Evolutionary conservation across 2,329 filamentous ascomycete genomes (phyloP), one percentile per base, ranked within the genome.

Genomic region (Monilinia fructicola): DNA sequence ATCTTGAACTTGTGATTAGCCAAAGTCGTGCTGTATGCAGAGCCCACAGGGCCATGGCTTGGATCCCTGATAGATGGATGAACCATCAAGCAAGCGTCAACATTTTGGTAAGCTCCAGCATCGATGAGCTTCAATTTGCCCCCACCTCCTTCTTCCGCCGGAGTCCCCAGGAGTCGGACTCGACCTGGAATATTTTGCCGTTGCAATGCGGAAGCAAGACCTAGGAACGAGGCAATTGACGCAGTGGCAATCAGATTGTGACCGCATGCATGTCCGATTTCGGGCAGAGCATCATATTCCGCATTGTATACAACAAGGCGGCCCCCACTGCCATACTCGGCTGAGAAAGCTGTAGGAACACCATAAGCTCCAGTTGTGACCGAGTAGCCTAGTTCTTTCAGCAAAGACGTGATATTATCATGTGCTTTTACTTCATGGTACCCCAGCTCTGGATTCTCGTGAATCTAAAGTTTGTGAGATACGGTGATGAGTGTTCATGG

Each of bases 361-460:
- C 81, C 83, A 70, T 83, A 83, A 0, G 83, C 81, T 62, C 83
- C 79, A 0, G 79, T 79, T 5, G 77, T 81, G 9, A 85, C 81
- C 0, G 72, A 67, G 70, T 82, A 83, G 0, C 81, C 83, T 4
- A 80, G 78, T 1, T 73, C 68, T 52, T 80, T 76, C 0, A 86
- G 76, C 48, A 81, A 78, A 5, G 75, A 69, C 21, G 79, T 79
- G 56, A 86, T 81, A 10, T 77, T 78, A 50, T 84, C 79, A 69
- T 85, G 83, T 11, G 84, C 84, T 44, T 77, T 77, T 72, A 79
- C 74, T 70, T 86, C 84, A 66, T 84, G 72, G 72, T 81, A 86
- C 2, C 78, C 80, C 0, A 83, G 75, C 71, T 86, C 84, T 0
- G 84, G 84, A 64, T 84, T 77, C 23, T 76, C 74, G 70, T 78